Percentiles rank a stretch among this genome's conserved stretches.
These are phyloP conservation scores for Calonectria crousiana DNA, from an alignment of 2,329 filamentous ascomycete genomes.

Conservation along the genomic window DNA sequence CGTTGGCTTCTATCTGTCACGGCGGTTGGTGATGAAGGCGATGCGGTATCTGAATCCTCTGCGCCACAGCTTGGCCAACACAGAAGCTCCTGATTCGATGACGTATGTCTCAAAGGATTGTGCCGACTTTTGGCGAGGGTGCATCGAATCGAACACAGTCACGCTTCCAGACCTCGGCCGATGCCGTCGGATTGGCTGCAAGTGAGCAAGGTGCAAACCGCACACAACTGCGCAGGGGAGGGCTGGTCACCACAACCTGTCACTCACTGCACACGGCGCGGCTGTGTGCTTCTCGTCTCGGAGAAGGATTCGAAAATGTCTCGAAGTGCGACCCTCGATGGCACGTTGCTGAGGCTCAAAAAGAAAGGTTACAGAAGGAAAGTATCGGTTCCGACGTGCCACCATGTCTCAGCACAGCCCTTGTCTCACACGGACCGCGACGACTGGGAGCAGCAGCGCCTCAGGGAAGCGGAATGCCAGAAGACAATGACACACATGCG, in stretches of 20 bases:
- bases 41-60: neutral
- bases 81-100: neutral
- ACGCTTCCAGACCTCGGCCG: neutral
- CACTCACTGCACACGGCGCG: neutral
- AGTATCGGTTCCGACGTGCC: neutral
- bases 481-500: neutral
- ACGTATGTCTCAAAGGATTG: neutral
- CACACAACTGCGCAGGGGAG: neutral
- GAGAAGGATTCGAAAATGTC: slow-evolving; percentile 7
- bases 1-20: neutral
- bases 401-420: slow-evolving; percentile 15
- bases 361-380: slow-evolving; percentile 4
- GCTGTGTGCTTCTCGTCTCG: neutral
- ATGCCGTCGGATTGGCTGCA: neutral
- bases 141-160: neutral
- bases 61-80: neutral
- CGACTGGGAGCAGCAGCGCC: neutral
- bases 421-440: slow-evolving; percentile 20
- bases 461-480: neutral
- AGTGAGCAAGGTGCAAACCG: neutral
- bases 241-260: neutral
- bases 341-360: slow-evolving; percentile 20
- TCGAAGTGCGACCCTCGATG: slow-evolving; percentile 1
- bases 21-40: neutral
- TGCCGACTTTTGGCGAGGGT: neutral